These are phyloP conservation scores for Apostasia shenzhenica DNA, from an alignment of 106 monocot species.

Conservation along the genomic window DNA sequence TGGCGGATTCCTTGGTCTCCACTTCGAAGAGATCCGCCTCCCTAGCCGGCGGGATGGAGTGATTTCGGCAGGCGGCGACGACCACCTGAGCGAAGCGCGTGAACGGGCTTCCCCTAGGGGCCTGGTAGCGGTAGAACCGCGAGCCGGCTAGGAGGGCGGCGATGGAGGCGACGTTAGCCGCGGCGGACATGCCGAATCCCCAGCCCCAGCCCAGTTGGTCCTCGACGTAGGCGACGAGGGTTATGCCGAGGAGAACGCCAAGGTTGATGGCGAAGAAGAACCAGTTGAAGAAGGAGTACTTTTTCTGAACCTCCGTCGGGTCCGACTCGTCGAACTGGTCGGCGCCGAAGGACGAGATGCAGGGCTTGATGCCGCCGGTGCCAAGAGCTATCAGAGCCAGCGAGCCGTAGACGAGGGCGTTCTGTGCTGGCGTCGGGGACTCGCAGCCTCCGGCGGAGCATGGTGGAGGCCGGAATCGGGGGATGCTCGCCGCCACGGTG, in stretches of 20 bases:
- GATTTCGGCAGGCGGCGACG: constrained; percentile 17
- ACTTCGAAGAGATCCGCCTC: constrained; percentile 19
- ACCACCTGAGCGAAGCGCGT: constrained; percentile 25
- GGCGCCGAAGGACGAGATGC: constrained; percentile 47
- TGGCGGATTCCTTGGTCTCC: constrained; percentile 9
- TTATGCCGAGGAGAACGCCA: constrained; percentile 28
- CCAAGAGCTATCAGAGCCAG: constrained; percentile 40
- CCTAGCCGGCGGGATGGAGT: not conserved
- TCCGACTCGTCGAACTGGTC: constrained; percentile 53
- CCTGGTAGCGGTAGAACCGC: constrained; percentile 14
- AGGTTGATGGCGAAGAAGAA: constrained; percentile 50
- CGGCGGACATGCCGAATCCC: constrained; percentile 36
- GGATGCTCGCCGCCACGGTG: constrained; percentile 24
- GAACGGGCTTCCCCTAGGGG: constrained; percentile 22
- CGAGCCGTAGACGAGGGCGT: constrained; percentile 20
- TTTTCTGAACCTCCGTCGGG: constrained; percentile 19
- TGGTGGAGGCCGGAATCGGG: constrained; percentile 22
- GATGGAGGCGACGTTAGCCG: constrained; percentile 7
- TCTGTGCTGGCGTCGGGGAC: constrained; percentile 13
- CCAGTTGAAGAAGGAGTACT: constrained; percentile 66
- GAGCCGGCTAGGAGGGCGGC: constrained; percentile 14
- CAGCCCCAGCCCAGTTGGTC: constrained; percentile 21
- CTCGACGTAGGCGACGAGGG: constrained; percentile 28
- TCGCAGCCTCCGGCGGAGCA: constrained; percentile 7
- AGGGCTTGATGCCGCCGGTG: constrained; percentile 55